phyloP scores from a whole-genome alignment of 2,329 filamentous ascomycete genomes.

The Nannizzia gypsea region DNA sequence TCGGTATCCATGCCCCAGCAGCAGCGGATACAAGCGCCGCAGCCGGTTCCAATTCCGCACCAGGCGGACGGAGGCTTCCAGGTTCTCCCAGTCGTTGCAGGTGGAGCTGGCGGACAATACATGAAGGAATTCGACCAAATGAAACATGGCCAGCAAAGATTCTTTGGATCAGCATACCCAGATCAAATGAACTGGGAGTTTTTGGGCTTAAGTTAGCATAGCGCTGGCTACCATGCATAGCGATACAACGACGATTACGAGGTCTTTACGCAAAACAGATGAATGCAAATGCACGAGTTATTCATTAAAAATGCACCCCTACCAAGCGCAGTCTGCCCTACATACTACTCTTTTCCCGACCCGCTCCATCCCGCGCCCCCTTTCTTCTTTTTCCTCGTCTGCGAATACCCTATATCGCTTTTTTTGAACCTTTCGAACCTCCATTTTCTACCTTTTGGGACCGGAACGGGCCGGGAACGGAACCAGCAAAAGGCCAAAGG shows the following conservation, averaged over 20 bases:
- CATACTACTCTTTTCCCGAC: neutral
- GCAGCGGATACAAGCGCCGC: neutral
- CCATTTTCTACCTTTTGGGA: neutral
- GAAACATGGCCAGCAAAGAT: constrained; percentile 11
- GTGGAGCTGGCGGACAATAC: neutral
- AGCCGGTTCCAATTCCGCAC: neutral
- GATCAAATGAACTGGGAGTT: constrained; percentile 12
- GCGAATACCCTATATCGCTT: neutral
- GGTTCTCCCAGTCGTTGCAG: neutral
- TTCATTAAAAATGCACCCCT: neutral
- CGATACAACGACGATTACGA: neutral
- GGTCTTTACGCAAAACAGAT: neutral
- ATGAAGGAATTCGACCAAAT: constrained; percentile 8
- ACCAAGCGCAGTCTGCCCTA: neutral
- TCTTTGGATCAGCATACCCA: constrained; percentile 10
- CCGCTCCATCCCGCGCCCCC: neutral
- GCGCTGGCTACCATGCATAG: neutral
- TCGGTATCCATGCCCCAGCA: neutral
- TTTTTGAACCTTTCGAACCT: neutral
- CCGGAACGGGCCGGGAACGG: neutral
- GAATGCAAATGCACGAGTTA: neutral
- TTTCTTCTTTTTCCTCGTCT: neutral
- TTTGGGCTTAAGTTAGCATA: constrained; percentile 7
- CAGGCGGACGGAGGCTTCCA: neutral
- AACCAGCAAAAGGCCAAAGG: neutral